Conservation (phyloP, 2,329 filamentous ascomycete genomes). For the Stachybotrys chartarum region DNA sequence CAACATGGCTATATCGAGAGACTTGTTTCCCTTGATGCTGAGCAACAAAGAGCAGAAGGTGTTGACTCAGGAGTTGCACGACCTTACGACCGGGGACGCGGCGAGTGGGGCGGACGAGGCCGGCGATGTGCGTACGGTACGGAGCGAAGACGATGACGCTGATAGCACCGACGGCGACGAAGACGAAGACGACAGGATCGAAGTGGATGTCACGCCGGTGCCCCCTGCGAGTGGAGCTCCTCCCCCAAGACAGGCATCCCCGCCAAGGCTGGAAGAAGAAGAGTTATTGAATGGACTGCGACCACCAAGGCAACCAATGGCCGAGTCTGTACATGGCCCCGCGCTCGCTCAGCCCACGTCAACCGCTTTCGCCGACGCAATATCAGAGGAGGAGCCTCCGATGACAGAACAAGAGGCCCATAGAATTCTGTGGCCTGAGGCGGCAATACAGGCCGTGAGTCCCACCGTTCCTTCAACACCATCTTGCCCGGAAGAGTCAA, state of each 20-base stretch:
- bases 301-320: neutral
- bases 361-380: neutral
- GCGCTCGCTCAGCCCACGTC: neutral
- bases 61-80: conserved; percentile 19
- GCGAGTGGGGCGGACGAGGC: conserved; percentile 12
- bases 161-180: conserved; percentile 5
- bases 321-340: too few relatives aligned
- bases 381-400: conserved; percentile 16
- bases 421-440: conserved; percentile 31
- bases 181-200: conserved; percentile 6
- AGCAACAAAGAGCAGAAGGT: conserved; percentile 27
- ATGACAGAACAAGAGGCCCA: conserved; percentile 32
- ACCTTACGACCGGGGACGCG: conserved; percentile 14
- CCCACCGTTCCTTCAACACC: conserved; percentile 1
- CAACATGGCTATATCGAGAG: neutral
- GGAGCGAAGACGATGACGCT: conserved; percentile 18
- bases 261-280: neutral
- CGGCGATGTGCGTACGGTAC: conserved; percentile 20
- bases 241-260: neutral
- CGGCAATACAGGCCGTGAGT: conserved; percentile 10
- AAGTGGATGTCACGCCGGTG: conserved; percentile 8
- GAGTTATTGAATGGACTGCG: neutral
- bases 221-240: neutral
- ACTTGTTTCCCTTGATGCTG: conserved; percentile 12
- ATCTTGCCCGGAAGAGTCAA: conserved; percentile 15